Percentiles rank a stretch among this genome's conserved stretches.
Conservation (phyloP, 495 filamentous ascomycete species). For the Trichoderma asperelloides region DNA sequence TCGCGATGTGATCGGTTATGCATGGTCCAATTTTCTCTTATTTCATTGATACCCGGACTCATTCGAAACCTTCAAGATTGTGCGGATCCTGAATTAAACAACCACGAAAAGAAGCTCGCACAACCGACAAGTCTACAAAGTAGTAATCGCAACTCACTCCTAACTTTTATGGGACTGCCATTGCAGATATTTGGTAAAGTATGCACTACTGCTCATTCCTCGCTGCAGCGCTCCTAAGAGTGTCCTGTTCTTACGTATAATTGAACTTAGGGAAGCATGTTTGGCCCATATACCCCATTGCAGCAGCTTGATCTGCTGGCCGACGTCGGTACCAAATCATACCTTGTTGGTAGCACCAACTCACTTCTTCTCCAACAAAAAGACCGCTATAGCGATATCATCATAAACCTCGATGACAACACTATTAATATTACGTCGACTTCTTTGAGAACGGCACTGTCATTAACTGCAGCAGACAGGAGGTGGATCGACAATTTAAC, state of each 20-base stretch:
- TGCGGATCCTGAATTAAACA: slow-evolving; percentile 82
- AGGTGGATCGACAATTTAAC: slow-evolving; percentile 96
- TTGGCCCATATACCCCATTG: slow-evolving; percentile 92
- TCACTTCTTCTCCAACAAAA: slow-evolving; percentile 86
- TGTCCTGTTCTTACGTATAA: background rate
- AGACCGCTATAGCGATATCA: slow-evolving; percentile 94
- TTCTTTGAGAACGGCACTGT: slow-evolving; percentile 67
- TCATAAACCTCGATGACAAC: slow-evolving; percentile 92
- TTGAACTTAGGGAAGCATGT: slow-evolving; percentile 65
- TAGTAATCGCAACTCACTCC: slow-evolving; percentile 81
- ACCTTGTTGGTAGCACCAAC: slow-evolving; percentile 95
- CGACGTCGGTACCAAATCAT: slow-evolving; percentile 91
- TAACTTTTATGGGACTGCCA: slow-evolving; percentile 89
- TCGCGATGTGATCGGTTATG: slow-evolving; percentile 88
- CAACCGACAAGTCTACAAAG: slow-evolving; percentile 82
- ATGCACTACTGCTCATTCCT: background rate
- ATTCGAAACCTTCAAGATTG: slow-evolving; percentile 81
- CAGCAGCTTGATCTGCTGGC: slow-evolving; percentile 93
- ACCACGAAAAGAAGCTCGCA: slow-evolving; percentile 62
- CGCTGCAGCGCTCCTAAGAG: background rate
- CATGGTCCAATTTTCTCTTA: slow-evolving; percentile 95
- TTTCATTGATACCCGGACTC: slow-evolving; percentile 88
- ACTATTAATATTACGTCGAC: slow-evolving; percentile 74
- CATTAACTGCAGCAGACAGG: slow-evolving; percentile 76
- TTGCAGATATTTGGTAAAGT: slow-evolving; percentile 94